Evolutionary conservation across 345 rosid species (phyloP).

Genomic region (Brassica carinata): DNA sequence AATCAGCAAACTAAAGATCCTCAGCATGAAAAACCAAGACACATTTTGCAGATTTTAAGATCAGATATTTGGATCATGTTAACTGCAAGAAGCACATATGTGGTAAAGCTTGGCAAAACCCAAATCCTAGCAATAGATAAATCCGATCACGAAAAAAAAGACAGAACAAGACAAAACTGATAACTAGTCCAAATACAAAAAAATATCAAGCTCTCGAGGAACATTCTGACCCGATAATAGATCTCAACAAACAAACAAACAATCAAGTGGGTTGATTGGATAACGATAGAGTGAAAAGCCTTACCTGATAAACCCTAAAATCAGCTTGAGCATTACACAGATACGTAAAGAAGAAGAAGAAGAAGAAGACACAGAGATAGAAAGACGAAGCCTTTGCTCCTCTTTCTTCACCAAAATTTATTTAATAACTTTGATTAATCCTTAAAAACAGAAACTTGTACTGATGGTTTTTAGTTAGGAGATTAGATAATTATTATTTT

Average conservation of each 20-base stretch:
- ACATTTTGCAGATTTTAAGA: background rate
- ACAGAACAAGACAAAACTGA: background rate
- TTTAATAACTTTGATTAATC: slow-evolving; percentile 10
- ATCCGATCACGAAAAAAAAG: slow-evolving; percentile 28
- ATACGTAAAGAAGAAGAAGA: slow-evolving; percentile 25
- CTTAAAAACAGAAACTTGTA: slow-evolving; percentile 5
- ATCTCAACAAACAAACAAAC: slow-evolving; percentile 10
- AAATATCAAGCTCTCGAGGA: slow-evolving; percentile 6
- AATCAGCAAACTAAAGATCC: background rate
- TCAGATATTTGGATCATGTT: background rate
- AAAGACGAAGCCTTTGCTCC: slow-evolving; percentile 33
- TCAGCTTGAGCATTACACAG: slow-evolving; percentile 48
- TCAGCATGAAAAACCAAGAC: slow-evolving; percentile 5
- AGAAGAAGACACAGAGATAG: slow-evolving; percentile 13
- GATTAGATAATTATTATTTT: background rate
- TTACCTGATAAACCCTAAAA: slow-evolving; percentile 42
- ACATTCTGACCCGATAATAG: slow-evolving; percentile 28
- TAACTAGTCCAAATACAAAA: background rate
- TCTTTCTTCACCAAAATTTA: slow-evolving; percentile 31
- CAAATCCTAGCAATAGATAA: slow-evolving; percentile 36
- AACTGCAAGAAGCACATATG: background rate
- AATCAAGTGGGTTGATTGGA: background rate
- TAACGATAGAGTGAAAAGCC: slow-evolving; percentile 14
- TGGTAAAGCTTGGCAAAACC: slow-evolving; percentile 7
- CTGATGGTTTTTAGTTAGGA: background rate